Evolutionary conservation across 495 filamentous ascomycete species (phyloP), one percentile per base, ranked within the genome.

Genomic region (Penicillium riverlandense): DNA sequence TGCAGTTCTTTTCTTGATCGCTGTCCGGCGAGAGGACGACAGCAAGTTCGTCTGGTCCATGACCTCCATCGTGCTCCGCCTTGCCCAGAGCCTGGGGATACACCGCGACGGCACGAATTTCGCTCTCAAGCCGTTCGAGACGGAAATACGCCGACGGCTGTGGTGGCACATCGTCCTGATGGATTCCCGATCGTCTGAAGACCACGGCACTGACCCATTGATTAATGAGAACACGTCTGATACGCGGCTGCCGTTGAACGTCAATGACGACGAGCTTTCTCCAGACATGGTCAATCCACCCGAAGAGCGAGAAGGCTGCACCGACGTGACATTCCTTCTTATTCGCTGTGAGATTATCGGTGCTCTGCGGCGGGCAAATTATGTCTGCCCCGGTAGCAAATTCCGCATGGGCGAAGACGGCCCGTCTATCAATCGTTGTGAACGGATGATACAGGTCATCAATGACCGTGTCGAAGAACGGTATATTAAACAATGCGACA

Each of bases 161-260:
- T 96, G 89, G 83, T 91, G 88, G 82, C 79, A 85, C 37, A 75
- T 95, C 8, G 83, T 79, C 54, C 67, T 90, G 13, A 58, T 95
- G 37, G 90, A 96, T 59, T 66, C 81, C 3, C 75, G 86, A 12
- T 82, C 88, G 0, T 80, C 85, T 8, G 89, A 95, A 54, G 89
- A 92, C 46, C 84, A 91, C 57, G 90, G 88, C 0, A 85, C 83
- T 29, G 87, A 94, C 47, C 76, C 86, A 8, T 80, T 77, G 11
- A 84, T 95, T 12, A 59, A 79, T 16, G 82, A 85, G 37, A 62
- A 65, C 40, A 72, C 78, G 31, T 95, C 82, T 51, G 88, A 95
- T 57, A 92, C 84, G 4, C 66, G 74, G 39, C 61, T 82, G n/a
- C 85, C 85, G 0, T 63, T 83, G 28, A 53, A 53, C 14, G 27